Evolutionary conservation across 768 basidiomycete species (phyloP), one percentile per base, ranked within the genome.

Genomic region (Boletellus emodensis): DNA sequence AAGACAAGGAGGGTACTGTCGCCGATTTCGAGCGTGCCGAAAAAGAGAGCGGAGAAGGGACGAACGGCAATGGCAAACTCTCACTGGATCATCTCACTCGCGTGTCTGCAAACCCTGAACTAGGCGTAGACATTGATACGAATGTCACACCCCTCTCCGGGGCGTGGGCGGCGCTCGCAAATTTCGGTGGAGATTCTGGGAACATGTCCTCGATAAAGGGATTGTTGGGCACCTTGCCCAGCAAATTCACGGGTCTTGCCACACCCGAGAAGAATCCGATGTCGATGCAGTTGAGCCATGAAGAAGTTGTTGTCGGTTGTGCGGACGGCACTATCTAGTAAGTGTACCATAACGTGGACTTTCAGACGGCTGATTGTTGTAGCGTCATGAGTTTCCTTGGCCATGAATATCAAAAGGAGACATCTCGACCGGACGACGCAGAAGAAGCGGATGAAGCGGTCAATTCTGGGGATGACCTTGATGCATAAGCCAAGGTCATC

Each of bases 251-350:
- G 17, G 90, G 90, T 3, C 75, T 95, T 38, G 87, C 90, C 28
- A 87, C 82, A 20, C 90, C 93, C 2, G 92, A 88, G 69, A 90
- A 93, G 79, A 93, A 94, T 59, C 93, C 92, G 8, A 93, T 93
- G 92, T 88, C 87, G 54, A 88, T 95, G 84, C 90, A 90, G 56
- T 66, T 94, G 59, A 91, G 87, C 58, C 87, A 92, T 57, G 91
- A 94, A 61, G 90, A 93, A 63, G 86, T 94, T 1, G 90, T 93
- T 15, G 88, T 94, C 26, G 90, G 90, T 0, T 93, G 90, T 73
- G 89, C 89, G 24, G 90, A 93, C 67, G 90, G 90, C 13, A 90
- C 88, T 3, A 93, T 93, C 58, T 93, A 93, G 90, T 93, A 55
- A 71, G 89, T 75, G 13, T 44, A 4, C 37, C 9, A 3, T 12